Evolutionary conservation across 441 rosid genomes (phyloP).

Genomic region (Brassica hybrid): DNA sequence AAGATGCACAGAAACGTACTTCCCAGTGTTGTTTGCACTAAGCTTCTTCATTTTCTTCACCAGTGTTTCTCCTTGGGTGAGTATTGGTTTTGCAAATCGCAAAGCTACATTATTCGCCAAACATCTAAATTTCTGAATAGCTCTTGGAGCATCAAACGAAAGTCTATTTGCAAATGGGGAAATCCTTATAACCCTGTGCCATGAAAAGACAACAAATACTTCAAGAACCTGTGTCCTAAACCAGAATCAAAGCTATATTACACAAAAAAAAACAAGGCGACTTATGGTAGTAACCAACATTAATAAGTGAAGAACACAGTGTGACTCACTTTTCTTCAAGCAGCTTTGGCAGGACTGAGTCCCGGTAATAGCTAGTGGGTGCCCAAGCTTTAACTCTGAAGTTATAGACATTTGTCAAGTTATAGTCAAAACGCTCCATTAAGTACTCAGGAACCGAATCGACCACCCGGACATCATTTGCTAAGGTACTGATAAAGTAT

Average conservation of each 20-base stretch:
- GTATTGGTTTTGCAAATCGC: conserved; percentile 79
- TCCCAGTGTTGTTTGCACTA: conserved; percentile 76
- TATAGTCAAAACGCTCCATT: conserved; percentile 96
- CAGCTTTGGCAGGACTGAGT: conserved; percentile 87
- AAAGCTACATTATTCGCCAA: conserved; percentile 94
- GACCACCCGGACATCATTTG: conserved; percentile 87
- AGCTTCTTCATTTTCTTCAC: conserved; percentile 93
- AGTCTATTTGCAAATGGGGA: conserved; percentile 99
- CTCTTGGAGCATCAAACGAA: conserved; percentile 94
- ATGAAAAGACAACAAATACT: conserved; percentile 40
- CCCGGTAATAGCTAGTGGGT: conserved; percentile 81
- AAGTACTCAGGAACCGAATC: conserved; percentile 80
- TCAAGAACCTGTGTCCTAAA: no score
- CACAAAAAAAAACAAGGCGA: no score
- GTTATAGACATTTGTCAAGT: conserved; percentile 91
- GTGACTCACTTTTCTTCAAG: conserved; percentile 95
- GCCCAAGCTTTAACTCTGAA: conserved; percentile 99
- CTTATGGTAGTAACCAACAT: neutral
- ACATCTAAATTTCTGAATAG: conserved; percentile 94
- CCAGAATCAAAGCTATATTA: no score
- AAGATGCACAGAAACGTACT: conserved; percentile 95
- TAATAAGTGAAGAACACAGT: neutral
- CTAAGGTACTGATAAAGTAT: conserved; percentile 68
- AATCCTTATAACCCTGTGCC: conserved; percentile 89
- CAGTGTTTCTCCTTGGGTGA: conserved; percentile 75